Percentiles rank a stretch among this genome's conserved stretches.
Evolutionary conservation across 805 yeast genomes (phyloP).

Genomic region (Metschnikowia amazonensis): DNA sequence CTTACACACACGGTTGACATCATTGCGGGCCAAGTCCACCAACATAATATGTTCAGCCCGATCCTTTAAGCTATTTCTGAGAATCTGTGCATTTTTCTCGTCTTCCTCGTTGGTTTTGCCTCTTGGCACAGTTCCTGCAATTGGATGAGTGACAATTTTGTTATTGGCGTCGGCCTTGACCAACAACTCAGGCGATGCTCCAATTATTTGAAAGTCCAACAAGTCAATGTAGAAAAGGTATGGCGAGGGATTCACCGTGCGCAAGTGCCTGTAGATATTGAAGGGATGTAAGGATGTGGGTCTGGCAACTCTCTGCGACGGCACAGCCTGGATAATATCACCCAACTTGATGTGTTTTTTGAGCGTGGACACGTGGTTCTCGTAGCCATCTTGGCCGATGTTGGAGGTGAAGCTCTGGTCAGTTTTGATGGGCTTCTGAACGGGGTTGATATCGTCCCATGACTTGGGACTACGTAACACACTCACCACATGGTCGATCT

Average conservation of each 20-base stretch:
- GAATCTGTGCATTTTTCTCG: slow-evolving; percentile 69
- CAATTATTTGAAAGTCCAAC: slow-evolving; percentile 88
- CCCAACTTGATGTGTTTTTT: slow-evolving; percentile 84
- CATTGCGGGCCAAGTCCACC: slow-evolving; percentile 96
- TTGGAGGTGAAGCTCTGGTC: slow-evolving; percentile 77
- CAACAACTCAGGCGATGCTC: slow-evolving; percentile 94
- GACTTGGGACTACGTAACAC: slow-evolving; percentile 45
- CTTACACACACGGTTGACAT: slow-evolving; percentile 89
- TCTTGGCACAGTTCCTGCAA: slow-evolving; percentile 93
- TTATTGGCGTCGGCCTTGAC: slow-evolving; percentile 74
- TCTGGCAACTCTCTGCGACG: slow-evolving; percentile 93
- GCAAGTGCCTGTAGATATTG: slow-evolving; percentile 88
- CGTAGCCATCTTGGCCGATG: slow-evolving; percentile 92
- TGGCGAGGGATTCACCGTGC: slow-evolving; percentile 97
- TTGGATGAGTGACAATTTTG: slow-evolving; percentile 89
- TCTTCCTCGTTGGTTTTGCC: slow-evolving; percentile 93
- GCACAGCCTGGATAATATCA: slow-evolving; percentile 96
- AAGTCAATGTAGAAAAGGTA: slow-evolving; percentile 92
- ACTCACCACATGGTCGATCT: slow-evolving; percentile 54
- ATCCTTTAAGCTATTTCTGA: slow-evolving; percentile 78
- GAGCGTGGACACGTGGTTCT: slow-evolving; percentile 67
- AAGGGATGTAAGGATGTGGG: slow-evolving; percentile 95
- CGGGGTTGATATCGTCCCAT: slow-evolving; percentile 54
- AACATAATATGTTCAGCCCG: slow-evolving; percentile 98
- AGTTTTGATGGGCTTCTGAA: slow-evolving; percentile 66